Evolutionary conservation across 768 basidiomycete species (phyloP).

Genomic region (Psilocybe cubensis): DNA sequence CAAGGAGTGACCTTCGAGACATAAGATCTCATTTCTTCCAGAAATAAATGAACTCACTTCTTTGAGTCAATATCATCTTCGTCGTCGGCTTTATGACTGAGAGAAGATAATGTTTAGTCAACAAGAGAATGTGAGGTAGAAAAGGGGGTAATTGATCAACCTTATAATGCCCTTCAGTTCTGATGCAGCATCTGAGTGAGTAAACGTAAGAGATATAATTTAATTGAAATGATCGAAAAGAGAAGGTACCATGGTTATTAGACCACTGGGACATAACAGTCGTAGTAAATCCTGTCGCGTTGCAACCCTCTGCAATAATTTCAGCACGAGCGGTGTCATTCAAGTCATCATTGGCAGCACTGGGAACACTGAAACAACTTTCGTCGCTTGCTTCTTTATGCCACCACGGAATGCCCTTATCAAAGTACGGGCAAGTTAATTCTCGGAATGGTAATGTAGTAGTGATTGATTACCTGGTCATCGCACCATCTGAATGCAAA

Average conservation of each 20-base stretch:
- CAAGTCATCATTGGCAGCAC: too few species aligned
- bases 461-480: constrained; percentile 47
- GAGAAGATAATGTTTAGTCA: too few species aligned
- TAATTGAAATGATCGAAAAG: background rate
- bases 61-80: too few species aligned
- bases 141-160: too few species aligned
- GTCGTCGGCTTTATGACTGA: too few species aligned
- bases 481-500: constrained; percentile 88
- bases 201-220: too few species aligned
- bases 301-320: background rate
- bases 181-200: too few species aligned
- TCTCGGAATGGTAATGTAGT: background rate
- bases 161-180: too few species aligned
- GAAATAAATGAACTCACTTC: background rate
- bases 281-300: background rate
- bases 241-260: background rate
- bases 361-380: too few species aligned
- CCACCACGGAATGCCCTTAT: constrained; percentile 55
- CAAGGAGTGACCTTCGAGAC: background rate
- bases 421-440: background rate
- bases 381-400: background rate
- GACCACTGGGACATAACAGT: background rate
- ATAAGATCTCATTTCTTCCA: background rate
- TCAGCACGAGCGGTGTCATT: too few species aligned
- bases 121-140: too few species aligned